Evolutionary conservation across 2,329 filamentous ascomycete genomes (phyloP), one percentile per base, ranked within the genome.

Genomic region (Orbilia blumenaviensis): DNA sequence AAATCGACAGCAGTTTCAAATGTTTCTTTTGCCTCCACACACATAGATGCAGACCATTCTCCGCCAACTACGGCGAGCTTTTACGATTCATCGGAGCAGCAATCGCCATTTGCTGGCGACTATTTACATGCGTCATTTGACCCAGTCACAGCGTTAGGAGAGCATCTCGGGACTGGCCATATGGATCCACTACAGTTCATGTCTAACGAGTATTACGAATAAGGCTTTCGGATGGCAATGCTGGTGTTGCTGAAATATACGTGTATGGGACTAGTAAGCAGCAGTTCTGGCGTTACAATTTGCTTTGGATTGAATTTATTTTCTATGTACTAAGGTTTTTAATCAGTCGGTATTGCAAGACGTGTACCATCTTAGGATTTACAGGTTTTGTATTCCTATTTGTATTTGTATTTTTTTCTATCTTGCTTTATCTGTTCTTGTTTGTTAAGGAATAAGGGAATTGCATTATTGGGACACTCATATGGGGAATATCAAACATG

Each of bases 21-120:
- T n/a, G n/a, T 68, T 14, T 75, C 64, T 10, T 75, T 68, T 25
- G 63, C 71, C 0, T 68, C 71, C 18, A 68, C 71, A 9, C 56
- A 46, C 6, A 44, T 60, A 29, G 69, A 74, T 25, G 12, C 23
- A 14, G 69, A 74, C 12, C 12, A 42, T 12, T 66, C 69, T 21
- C 69, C 69, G 25, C 61, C 29, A n/a, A 50, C 52, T n/a, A 50
- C 52, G 1, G 27, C 41, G 5, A 64, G 61, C 14, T 36, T 74
- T 14, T 66, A 61, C 25, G 58, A 56, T 23, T 52, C 62, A 23
- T 56, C 62, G 3, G 71, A 68, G 25, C 52, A 56, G 38, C 52
- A 36, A 42, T 32, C 34, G 5, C 42, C 69, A 0, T 56, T 25
- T 16, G 41, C 62, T 25, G 71, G 63, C 23, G 54, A 68, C 10